Evolutionary conservation across 495 filamentous ascomycete species (phyloP).

Genomic region (Hyaloscypha bicolor): DNA sequence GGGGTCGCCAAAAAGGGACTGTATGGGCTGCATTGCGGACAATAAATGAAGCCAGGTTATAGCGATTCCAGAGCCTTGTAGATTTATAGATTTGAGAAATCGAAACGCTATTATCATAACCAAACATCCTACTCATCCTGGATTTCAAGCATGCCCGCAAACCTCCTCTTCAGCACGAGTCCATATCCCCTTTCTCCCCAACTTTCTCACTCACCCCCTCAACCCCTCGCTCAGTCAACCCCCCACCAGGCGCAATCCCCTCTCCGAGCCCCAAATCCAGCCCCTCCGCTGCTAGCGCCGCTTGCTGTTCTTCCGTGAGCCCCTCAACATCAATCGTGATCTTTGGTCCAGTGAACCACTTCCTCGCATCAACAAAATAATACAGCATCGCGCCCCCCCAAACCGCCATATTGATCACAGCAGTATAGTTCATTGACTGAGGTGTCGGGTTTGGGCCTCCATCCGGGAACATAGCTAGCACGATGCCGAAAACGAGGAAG

Average conservation of each 20-base stretch:
- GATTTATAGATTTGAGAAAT: too few relatives aligned
- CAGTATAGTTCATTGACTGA: slow-evolving; percentile 51
- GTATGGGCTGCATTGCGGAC: too few relatives aligned
- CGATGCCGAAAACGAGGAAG: slow-evolving; percentile 39
- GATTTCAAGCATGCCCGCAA: too few relatives aligned
- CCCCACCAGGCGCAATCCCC: slow-evolving; percentile 6
- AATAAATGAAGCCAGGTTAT: too few relatives aligned
- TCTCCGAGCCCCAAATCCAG: slow-evolving; percentile 15
- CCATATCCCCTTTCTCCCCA: not conserved
- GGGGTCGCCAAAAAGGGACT: too few relatives aligned
- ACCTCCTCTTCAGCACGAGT: too few relatives aligned
- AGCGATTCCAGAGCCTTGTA: too few relatives aligned
- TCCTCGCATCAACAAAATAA: slow-evolving; percentile 61
- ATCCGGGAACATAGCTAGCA: slow-evolving; percentile 58
- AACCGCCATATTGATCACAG: slow-evolving; percentile 58
- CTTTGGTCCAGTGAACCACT: slow-evolving; percentile 70
- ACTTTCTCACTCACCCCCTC: slow-evolving; percentile 2
- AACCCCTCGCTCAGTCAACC: not conserved
- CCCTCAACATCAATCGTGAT: slow-evolving; percentile 54
- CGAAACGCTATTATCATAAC: too few relatives aligned
- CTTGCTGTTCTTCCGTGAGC: slow-evolving; percentile 32
- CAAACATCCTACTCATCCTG: too few relatives aligned
- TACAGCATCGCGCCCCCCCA: slow-evolving; percentile 64
- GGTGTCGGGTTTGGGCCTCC: slow-evolving; percentile 47
- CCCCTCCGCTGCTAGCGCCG: slow-evolving; percentile 22